A percentile compares a stretch with the other conserved stretches of the same genome.
Conservation (phyloP, 768 basidiomycete genomes). For the Multifurca ochricompacta region DNA sequence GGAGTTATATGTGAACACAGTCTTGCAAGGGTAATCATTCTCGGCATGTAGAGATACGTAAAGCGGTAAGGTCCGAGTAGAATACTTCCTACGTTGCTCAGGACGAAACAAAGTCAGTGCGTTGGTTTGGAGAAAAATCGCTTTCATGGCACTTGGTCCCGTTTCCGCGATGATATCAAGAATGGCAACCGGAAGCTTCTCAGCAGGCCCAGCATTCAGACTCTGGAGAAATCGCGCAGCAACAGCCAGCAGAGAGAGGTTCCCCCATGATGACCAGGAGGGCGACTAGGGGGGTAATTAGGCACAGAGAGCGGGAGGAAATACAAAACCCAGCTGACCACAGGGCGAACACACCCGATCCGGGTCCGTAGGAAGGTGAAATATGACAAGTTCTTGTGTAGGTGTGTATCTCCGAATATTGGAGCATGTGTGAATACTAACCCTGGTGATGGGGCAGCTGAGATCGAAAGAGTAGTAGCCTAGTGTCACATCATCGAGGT, state of each 20-base stretch:
- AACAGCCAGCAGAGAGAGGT: constrained; percentile 25
- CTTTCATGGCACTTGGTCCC: constrained; percentile 20
- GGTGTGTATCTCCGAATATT: no score
- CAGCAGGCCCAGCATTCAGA: not conserved
- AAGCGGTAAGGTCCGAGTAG: constrained; percentile 26
- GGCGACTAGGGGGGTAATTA: constrained; percentile 20
- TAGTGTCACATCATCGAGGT: not conserved
- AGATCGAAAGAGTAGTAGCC: constrained; percentile 30
- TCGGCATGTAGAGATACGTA: constrained; percentile 29
- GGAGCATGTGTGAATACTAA: constrained; percentile 9
- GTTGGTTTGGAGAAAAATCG: not conserved
- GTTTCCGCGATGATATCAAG: constrained; percentile 35
- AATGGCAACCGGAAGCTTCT: constrained; percentile 22
- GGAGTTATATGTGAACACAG: not conserved
- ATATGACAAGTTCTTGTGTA: constrained; percentile 14
- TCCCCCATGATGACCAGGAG: constrained; percentile 31
- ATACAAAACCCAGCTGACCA: constrained; percentile 16
- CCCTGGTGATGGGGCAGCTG: constrained; percentile 28
- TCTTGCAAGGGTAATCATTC: constrained; percentile 30
- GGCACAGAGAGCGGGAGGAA: not conserved
- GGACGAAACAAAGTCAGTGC: not conserved
- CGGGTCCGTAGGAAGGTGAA: not conserved
- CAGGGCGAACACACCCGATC: constrained; percentile 23
- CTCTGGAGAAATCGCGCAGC: constrained; percentile 27
- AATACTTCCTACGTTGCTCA: constrained; percentile 27